Evolutionary conservation across 2,329 filamentous ascomycete species (phyloP).

Genomic region (Beauveria scarabaeidicola): DNA sequence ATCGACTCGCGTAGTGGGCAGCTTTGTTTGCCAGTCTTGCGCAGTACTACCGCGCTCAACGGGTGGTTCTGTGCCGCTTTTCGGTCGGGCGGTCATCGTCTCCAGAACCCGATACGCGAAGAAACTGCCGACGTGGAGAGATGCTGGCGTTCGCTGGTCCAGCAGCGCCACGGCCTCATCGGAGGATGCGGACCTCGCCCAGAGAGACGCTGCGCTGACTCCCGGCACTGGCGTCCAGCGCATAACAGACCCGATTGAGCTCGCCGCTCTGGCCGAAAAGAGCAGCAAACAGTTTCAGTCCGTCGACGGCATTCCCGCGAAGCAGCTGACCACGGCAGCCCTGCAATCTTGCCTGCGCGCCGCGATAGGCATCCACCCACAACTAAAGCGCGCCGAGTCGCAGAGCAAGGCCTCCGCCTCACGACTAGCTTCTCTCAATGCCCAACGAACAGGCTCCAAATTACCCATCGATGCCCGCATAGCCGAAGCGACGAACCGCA

Average conservation of each 20-base stretch:
- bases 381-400: conserved; percentile 29
- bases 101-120: background rate
- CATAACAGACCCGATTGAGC: conserved; percentile 30
- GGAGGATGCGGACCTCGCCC: background rate
- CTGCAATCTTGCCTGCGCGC: conserved; percentile 37
- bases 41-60: conserved; percentile 22
- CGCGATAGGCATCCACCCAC: conserved; percentile 35
- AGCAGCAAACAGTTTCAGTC: conserved; percentile 35
- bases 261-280: conserved; percentile 33
- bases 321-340: conserved; percentile 33
- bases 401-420: conserved; percentile 41
- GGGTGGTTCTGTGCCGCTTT: conserved; percentile 16
- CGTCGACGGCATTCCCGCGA: conserved; percentile 35
- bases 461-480: conserved; percentile 27
- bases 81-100: conserved; percentile 18
- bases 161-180: conserved; percentile 16
- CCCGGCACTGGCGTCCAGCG: conserved; percentile 13
- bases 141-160: conserved; percentile 19
- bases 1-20: conserved; percentile 22
- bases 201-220: background rate
- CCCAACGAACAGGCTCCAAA: conserved; percentile 24
- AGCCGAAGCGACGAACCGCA: conserved; percentile 38
- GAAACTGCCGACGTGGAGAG: conserved; percentile 7
- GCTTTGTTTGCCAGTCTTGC: conserved; percentile 38
- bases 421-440: conserved; percentile 40